A percentile compares a stretch with the other conserved stretches of the same genome.
Evolutionary conservation across 2,329 filamentous ascomycete species (phyloP).

Genomic region (Trichoderma atroviride): DNA sequence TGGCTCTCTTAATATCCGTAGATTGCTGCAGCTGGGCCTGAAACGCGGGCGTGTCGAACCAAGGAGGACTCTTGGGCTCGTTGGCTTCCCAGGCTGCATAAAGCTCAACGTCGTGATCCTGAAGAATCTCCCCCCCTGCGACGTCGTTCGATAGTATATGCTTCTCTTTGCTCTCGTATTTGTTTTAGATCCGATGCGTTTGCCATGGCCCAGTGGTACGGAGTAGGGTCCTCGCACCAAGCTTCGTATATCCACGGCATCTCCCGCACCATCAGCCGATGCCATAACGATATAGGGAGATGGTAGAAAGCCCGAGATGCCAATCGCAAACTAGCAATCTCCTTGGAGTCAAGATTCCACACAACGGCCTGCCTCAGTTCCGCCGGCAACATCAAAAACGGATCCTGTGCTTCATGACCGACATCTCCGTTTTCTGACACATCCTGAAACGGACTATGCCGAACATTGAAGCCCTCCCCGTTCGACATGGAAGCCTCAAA

Average conservation of each 20-base stretch:
- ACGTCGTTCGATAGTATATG: neutral
- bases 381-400: constrained; percentile 2
- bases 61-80: constrained; percentile 18
- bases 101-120: neutral
- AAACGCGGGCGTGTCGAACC: constrained; percentile 14
- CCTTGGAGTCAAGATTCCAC: constrained; percentile 15
- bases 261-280: constrained; percentile 4
- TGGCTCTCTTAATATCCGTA: constrained; percentile 3
- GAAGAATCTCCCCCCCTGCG: neutral
- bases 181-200: constrained; percentile 1
- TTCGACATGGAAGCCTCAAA: constrained; percentile 8
- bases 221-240: constrained; percentile 13
- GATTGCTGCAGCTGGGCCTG: constrained; percentile 1
- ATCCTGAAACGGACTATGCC: constrained; percentile 13
- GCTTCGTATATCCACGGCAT: constrained; percentile 25
- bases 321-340: constrained; percentile 16
- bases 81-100: constrained; percentile 12
- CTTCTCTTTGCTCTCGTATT: neutral
- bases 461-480: constrained; percentile 1
- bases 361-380: constrained; percentile 23
- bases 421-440: neutral
- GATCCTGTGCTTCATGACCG: neutral
- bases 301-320: constrained; percentile 20
- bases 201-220: constrained; percentile 20
- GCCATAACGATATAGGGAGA: constrained; percentile 21